phyloP scores from a whole-genome alignment of 2,329 filamentous ascomycete genomes.

The Colletotrichum sp. region DNA sequence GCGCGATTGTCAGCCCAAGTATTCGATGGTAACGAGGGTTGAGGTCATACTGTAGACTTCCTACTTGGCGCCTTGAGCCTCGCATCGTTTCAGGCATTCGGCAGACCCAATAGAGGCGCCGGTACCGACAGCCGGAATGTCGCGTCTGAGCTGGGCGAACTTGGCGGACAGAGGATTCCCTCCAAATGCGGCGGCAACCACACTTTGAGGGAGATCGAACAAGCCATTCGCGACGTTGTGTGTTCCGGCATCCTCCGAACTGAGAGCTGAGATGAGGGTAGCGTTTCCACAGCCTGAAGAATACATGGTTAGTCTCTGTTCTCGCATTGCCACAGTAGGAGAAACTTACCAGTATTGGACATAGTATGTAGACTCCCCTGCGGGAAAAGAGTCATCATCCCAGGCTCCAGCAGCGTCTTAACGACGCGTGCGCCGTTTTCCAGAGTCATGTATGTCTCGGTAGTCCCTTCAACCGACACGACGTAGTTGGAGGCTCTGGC shows the following conservation, averaged over 20 bases:
- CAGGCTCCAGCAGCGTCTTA: conserved; percentile 41
- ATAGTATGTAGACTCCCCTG: conserved; percentile 51
- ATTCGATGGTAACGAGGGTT: not conserved
- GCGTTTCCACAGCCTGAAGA: conserved; percentile 48
- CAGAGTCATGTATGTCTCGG: conserved; percentile 54
- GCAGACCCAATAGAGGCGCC: conserved; percentile 20
- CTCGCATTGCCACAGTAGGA: no score
- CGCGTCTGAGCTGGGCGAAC: conserved; percentile 14
- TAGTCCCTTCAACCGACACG: conserved; percentile 50
- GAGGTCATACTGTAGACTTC: not conserved
- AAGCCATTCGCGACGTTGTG: conserved; percentile 49
- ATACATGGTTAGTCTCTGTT: not conserved
- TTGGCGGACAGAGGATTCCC: conserved; percentile 25
- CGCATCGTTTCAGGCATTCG: conserved; percentile 18
- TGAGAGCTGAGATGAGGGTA: conserved; percentile 53
- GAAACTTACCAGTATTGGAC: conserved; percentile 50
- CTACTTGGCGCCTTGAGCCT: not conserved
- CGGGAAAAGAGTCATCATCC: conserved; percentile 56
- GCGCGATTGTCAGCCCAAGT: not conserved
- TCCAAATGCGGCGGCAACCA: conserved; percentile 48
- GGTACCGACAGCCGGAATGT: conserved; percentile 23
- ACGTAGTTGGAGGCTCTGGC: conserved; percentile 54
- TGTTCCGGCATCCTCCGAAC: conserved; percentile 53
- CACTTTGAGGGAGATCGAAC: conserved; percentile 42
- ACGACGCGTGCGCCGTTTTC: conserved; percentile 54